Percentiles rank a stretch among this genome's conserved stretches.
Conservation (phyloP, 2,329 filamentous ascomycete genomes). For the Sordariomycetes sp. region DNA sequence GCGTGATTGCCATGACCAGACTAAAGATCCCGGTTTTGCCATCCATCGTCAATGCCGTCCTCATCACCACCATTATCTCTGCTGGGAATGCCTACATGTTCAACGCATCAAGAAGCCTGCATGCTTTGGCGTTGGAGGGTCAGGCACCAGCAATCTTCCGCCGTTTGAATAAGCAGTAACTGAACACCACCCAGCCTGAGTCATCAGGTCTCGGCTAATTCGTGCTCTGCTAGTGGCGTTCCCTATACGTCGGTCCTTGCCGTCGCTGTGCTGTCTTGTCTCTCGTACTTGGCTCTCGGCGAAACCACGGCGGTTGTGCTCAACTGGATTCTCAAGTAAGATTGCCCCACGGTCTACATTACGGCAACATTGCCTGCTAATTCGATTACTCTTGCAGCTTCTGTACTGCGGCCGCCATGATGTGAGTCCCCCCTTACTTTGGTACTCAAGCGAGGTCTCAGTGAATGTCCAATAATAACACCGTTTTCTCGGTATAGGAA, state of each 20-base stretch:
- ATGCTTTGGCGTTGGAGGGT: constrained; percentile 7
- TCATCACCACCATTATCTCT: constrained; percentile 29
- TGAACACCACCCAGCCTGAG: not conserved
- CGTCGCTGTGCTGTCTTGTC: not conserved
- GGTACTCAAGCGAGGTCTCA: too few species aligned
- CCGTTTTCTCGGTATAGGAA: not conserved
- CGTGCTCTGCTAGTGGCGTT: constrained; percentile 1
- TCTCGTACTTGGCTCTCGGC: not conserved
- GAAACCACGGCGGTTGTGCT: not conserved
- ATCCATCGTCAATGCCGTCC: constrained; percentile 25
- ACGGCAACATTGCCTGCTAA: not conserved
- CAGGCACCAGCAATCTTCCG: constrained; percentile 7
- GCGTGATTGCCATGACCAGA: constrained; percentile 23
- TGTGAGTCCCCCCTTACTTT: not conserved
- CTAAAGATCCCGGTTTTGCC: constrained; percentile 25
- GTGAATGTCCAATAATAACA: not conserved
- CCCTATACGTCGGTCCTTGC: not conserved
- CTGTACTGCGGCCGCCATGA: constrained; percentile 2
- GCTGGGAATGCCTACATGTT: constrained; percentile 29
- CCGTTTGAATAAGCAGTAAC: not conserved
- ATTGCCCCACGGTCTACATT: not conserved
- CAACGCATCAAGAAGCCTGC: constrained; percentile 12
- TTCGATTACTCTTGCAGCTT: not conserved
- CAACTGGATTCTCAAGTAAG: constrained; percentile 3
- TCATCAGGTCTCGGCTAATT: not conserved